phyloP scores from a whole-genome alignment of 2,329 filamentous ascomycete species.

The Fusarium tjaetaba region DNA sequence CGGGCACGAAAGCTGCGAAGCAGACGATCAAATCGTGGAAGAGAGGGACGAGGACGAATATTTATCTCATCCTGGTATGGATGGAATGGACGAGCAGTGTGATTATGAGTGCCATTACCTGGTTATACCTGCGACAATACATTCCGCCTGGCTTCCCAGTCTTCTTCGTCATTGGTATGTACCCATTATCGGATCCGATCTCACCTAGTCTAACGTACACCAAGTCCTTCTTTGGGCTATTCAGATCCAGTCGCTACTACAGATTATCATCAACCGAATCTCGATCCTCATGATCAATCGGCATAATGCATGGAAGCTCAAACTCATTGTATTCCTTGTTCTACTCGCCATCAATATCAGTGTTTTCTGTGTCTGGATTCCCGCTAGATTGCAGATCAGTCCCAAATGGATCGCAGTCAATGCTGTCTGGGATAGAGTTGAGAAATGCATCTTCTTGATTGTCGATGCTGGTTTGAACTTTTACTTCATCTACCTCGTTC shows the following conservation, averaged over 20 bases:
- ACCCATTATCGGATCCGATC: fast-evolving
- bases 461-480: constrained; percentile 61
- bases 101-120: constrained; percentile 42
- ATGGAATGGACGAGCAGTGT: constrained; percentile 39
- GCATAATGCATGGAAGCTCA: constrained; percentile 51
- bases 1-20: constrained; percentile 33
- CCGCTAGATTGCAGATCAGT: constrained; percentile 58
- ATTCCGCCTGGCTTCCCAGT: constrained; percentile 39
- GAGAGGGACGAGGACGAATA: constrained; percentile 36
- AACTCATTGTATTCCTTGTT: constrained; percentile 55
- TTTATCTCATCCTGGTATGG: constrained; percentile 42
- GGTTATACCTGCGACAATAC: constrained; percentile 41
- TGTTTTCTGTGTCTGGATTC: constrained; percentile 66
- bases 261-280: constrained; percentile 67
- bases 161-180: constrained; percentile 41
- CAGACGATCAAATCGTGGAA: constrained; percentile 44
- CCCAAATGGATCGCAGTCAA: constrained; percentile 57
- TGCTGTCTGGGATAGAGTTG: constrained; percentile 61
- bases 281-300: constrained; percentile 57
- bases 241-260: constrained; percentile 61
- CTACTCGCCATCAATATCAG: constrained; percentile 61
- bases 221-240: constrained; percentile 51
- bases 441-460: constrained; percentile 63
- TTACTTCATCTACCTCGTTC: constrained; percentile 63
- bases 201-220: background rate